Evolutionary conservation across 2,329 filamentous ascomycete species (phyloP).

Genomic region (Byssoonygena ceratinophila): DNA sequence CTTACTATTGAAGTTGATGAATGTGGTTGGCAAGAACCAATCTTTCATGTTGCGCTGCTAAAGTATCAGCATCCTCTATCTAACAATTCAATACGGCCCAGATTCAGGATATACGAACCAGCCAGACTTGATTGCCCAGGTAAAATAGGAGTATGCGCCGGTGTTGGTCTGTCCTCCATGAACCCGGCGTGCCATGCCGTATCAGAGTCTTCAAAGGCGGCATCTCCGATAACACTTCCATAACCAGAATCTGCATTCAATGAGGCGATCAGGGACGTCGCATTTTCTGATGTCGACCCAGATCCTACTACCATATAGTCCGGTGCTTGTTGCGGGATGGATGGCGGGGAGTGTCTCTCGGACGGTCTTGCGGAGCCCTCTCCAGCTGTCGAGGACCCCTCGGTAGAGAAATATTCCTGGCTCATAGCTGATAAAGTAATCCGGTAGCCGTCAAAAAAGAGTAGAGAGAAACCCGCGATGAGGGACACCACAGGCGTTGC

Average conservation of each 20-base stretch:
- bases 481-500: neutral
- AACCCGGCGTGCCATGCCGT: slow-evolving; percentile 46
- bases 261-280: slow-evolving; percentile 66
- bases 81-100: neutral
- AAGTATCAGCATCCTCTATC: neutral
- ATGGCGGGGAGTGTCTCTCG: slow-evolving; percentile 19
- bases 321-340: slow-evolving; percentile 33
- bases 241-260: slow-evolving; percentile 87
- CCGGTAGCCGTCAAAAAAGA: neutral
- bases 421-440: slow-evolving; percentile 28
- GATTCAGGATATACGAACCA: slow-evolving; percentile 22
- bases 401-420: slow-evolving; percentile 33
- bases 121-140: slow-evolving; percentile 40
- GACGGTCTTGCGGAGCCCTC: slow-evolving; percentile 29
- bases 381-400: slow-evolving; percentile 26
- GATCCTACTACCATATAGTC: slow-evolving; percentile 81
- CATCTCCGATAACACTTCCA: slow-evolving; percentile 63
- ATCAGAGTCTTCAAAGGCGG: slow-evolving; percentile 32
- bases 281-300: slow-evolving; percentile 71
- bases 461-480: neutral
- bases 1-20: slow-evolving; percentile 75
- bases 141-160: slow-evolving; percentile 44
- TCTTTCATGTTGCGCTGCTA: slow-evolving; percentile 50
- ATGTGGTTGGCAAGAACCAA: slow-evolving; percentile 68
- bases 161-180: slow-evolving; percentile 48